Conservation (phyloP, 2,329 filamentous ascomycete genomes). For the Diaporthe sp. region DNA sequence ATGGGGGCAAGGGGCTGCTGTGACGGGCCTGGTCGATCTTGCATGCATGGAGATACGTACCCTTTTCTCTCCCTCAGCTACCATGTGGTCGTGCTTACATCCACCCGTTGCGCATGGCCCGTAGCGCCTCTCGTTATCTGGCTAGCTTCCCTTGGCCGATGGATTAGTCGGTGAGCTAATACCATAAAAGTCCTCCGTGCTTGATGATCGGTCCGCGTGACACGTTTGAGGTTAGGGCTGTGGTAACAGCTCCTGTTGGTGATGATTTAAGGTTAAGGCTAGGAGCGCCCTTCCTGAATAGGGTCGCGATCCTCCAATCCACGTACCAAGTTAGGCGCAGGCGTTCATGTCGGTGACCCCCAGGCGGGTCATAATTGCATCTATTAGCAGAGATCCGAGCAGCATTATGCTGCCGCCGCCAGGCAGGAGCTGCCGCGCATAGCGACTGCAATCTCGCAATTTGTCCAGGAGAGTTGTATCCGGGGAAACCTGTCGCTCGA, state of each 20-base stretch:
- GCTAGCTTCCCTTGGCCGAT: constrained; percentile 20
- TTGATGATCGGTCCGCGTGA: constrained; percentile 28
- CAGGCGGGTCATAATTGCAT: not conserved
- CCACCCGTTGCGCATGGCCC: constrained; percentile 30
- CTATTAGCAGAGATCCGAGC: constrained; percentile 3
- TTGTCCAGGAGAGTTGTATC: constrained; percentile 5
- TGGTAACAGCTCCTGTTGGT: constrained; percentile 26
- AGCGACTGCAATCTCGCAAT: constrained; percentile 13
- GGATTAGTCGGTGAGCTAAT: constrained; percentile 24
- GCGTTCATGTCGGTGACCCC: constrained; percentile 24
- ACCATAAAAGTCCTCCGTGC: constrained; percentile 19
- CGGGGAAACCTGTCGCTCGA: constrained; percentile 16
- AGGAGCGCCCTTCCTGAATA: constrained; percentile 10
- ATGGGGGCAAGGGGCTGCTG: not conserved
- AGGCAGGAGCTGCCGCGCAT: constrained; percentile 24
- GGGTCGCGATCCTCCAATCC: constrained; percentile 26
- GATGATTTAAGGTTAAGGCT: constrained; percentile 29
- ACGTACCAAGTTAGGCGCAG: constrained; percentile 10
- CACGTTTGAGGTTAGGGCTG: constrained; percentile 30
- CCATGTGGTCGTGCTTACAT: constrained; percentile 6
- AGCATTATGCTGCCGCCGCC: constrained; percentile 9
- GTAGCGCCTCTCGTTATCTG: constrained; percentile 6
- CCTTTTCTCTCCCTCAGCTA: not conserved
- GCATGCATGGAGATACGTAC: constrained; percentile 31
- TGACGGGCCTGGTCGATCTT: constrained; percentile 13